A percentile compares a stretch with the other conserved stretches of the same genome.
These are phyloP conservation scores for Hypoxylon rubiginosum DNA, from an alignment of 2,329 filamentous ascomycete genomes.

Conservation along the genomic window DNA sequence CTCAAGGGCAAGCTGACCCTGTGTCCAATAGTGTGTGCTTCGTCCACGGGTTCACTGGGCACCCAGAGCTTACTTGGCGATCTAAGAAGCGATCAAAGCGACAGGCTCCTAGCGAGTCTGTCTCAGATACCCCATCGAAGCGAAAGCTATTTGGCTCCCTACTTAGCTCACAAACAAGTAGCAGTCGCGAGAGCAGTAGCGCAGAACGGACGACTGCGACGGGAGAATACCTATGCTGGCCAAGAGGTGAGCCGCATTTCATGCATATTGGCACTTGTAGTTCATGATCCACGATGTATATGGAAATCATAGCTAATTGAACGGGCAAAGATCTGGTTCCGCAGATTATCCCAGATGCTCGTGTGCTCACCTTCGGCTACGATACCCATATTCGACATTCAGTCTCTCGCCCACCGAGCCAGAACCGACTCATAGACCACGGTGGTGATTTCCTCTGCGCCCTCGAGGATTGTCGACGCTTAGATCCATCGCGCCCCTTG, in stretches of 20 bases:
- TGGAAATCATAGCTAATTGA: not conserved
- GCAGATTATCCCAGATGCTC: conserved; percentile 39
- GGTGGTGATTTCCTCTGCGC: conserved; percentile 53
- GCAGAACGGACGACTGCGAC: not conserved
- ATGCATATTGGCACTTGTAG: conserved; percentile 43
- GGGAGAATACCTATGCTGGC: not conserved
- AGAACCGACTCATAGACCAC: conserved; percentile 52
- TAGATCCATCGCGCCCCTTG: conserved; percentile 43
- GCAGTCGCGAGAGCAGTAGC: not conserved
- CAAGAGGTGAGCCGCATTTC: conserved; percentile 4
- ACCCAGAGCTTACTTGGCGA: conserved; percentile 43
- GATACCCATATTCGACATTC: conserved; percentile 49
- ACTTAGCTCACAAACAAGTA: not conserved
- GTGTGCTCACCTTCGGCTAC: conserved; percentile 51
- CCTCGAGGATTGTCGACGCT: conserved; percentile 50
- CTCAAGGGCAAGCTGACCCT: not conserved
- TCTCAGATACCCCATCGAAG: not conserved
- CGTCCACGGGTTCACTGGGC: conserved; percentile 47
- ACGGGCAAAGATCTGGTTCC: conserved; percentile 41
- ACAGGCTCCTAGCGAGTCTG: not conserved
- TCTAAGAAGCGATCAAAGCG: conserved; percentile 17
- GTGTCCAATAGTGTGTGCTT: conserved; percentile 35
- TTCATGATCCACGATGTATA: not conserved
- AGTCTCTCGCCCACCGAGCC: conserved; percentile 42
- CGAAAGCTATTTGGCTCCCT: not conserved